These are phyloP conservation scores for Colletotrichum filicis DNA, from an alignment of 2,329 filamentous ascomycete genomes.

Conservation along the genomic window DNA sequence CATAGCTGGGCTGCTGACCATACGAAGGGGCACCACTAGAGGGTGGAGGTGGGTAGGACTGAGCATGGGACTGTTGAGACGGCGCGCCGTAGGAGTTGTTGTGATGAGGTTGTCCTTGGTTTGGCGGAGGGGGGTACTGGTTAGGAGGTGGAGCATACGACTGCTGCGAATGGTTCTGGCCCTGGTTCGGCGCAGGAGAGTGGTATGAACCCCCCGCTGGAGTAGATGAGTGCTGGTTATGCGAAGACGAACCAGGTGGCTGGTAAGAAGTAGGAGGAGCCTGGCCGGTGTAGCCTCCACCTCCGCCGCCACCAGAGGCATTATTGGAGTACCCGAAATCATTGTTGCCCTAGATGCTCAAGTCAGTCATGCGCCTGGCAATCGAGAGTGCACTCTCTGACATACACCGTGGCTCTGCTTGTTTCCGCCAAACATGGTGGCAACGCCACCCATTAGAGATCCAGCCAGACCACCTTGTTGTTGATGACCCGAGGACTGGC, in stretches of 20 bases:
- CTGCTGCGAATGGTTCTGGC: conserved; percentile 30
- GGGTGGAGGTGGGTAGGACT: conserved; percentile 38
- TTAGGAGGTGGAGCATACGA: conserved; percentile 37
- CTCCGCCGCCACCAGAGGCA: conserved; percentile 46
- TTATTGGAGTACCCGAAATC: conserved; percentile 72
- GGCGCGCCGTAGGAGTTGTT: conserved; percentile 32
- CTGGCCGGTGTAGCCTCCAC: conserved; percentile 69
- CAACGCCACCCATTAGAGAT: conserved; percentile 64
- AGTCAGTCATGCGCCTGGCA: conserved; percentile 34
- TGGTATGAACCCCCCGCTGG: conserved; percentile 45
- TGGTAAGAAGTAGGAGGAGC: conserved; percentile 73
- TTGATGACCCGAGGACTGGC: conserved; percentile 51
- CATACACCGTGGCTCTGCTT: conserved; percentile 54
- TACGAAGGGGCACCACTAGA: conserved; percentile 30
- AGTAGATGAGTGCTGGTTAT: conserved; percentile 40
- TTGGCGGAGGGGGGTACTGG: conserved; percentile 31
- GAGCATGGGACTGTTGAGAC: conserved; percentile 33
- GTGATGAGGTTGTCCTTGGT: conserved; percentile 36
- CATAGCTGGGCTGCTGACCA: conserved; percentile 35
- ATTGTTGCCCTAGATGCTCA: conserved; percentile 52
- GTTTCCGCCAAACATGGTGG: conserved; percentile 62
- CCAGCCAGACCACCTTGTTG: conserved; percentile 62
- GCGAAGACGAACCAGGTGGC: conserved; percentile 40
- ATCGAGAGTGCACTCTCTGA: not conserved
- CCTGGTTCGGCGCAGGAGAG: conserved; percentile 39